These are phyloP conservation scores for Rhizopogon vesiculosus DNA, from an alignment of 768 basidiomycete species.

Conservation along the genomic window DNA sequence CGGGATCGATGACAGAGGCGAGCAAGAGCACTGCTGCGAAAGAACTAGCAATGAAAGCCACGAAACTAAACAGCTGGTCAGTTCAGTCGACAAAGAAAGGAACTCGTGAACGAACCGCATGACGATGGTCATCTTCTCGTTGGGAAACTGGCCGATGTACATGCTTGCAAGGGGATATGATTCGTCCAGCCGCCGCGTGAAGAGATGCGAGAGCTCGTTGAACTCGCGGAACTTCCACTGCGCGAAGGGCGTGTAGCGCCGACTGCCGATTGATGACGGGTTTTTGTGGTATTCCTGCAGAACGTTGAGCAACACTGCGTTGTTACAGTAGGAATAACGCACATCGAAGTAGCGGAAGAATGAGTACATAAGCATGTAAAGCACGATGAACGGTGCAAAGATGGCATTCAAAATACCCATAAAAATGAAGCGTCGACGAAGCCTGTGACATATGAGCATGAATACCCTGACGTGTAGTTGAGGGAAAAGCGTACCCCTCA, in stretches of 20 bases:
- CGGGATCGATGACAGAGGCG: conserved; percentile 89
- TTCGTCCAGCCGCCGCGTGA: conserved; percentile 78
- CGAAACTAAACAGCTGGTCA: conserved; percentile 54
- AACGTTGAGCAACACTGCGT: neutral
- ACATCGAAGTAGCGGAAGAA: conserved; percentile 99
- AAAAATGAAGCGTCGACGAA: conserved; percentile 86
- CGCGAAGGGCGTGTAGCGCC: conserved; percentile 91
- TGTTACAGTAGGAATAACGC: conserved; percentile 15
- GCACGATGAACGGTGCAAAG: conserved; percentile 94
- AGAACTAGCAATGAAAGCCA: conserved; percentile 94
- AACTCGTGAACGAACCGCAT: conserved; percentile 66
- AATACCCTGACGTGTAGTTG: neutral
- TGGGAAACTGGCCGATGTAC: conserved; percentile 98
- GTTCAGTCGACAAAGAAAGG: neutral
- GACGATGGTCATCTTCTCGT: conserved; percentile 84
- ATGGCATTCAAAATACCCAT: conserved; percentile 96
- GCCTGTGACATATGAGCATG: conserved; percentile 35
- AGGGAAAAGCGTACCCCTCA: conserved; percentile 59
- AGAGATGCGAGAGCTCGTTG: conserved; percentile 95
- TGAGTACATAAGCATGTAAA: conserved; percentile 95
- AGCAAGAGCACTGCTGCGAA: conserved; percentile 94
- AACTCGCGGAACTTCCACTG: conserved; percentile 99
- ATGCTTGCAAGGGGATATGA: conserved; percentile 88
- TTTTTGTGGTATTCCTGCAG: conserved; percentile 96
- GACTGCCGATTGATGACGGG: conserved; percentile 88